A percentile compares a stretch with the other conserved stretches of the same genome.
phyloP scores from a whole-genome alignment of 495 filamentous ascomycete genomes.

The Talaromyces proteolyticus region DNA sequence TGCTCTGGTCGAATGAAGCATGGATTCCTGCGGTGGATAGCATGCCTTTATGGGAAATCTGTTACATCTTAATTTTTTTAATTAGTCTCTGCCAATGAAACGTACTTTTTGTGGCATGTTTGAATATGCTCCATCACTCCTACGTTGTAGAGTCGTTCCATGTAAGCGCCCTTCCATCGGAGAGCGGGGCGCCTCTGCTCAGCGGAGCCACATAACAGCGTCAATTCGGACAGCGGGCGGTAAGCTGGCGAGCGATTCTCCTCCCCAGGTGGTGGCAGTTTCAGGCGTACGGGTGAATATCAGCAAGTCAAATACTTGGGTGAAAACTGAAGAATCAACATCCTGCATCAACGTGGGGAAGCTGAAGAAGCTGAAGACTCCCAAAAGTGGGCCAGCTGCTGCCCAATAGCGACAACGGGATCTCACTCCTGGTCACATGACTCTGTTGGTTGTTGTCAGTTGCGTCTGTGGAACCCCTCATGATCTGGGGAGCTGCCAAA shows the following conservation, averaged over 20 bases:
- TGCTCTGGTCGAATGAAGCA: neutral
- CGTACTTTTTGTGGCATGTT: constrained; percentile 4
- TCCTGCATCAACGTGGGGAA: neutral
- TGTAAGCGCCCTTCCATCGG: constrained; percentile 5
- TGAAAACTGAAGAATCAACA: neutral
- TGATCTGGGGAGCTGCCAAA: too few relatives aligned
- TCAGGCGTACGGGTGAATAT: too few relatives aligned
- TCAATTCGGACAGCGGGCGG: neutral
- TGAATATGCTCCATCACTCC: neutral
- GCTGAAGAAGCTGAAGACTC: neutral
- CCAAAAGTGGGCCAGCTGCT: neutral
- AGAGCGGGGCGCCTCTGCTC: constrained; percentile 4
- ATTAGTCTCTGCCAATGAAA: constrained; percentile 5
- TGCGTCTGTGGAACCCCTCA: too few relatives aligned
- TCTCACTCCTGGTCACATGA: too few relatives aligned
- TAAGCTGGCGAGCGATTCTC: neutral
- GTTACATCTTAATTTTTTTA: constrained; percentile 5
- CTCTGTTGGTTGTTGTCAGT: too few relatives aligned
- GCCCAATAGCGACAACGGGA: neutral
- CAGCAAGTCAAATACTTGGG: too few relatives aligned
- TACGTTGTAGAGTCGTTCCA: constrained; percentile 2
- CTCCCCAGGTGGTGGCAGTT: neutral
- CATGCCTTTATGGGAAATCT: neutral
- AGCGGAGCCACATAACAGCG: constrained; percentile 1
- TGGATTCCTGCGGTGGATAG: too few relatives aligned